These are phyloP conservation scores for Gilbertella persicaria DNA, from an alignment of 371 early-diverging fungal genomes.

Conservation along the genomic window DNA sequence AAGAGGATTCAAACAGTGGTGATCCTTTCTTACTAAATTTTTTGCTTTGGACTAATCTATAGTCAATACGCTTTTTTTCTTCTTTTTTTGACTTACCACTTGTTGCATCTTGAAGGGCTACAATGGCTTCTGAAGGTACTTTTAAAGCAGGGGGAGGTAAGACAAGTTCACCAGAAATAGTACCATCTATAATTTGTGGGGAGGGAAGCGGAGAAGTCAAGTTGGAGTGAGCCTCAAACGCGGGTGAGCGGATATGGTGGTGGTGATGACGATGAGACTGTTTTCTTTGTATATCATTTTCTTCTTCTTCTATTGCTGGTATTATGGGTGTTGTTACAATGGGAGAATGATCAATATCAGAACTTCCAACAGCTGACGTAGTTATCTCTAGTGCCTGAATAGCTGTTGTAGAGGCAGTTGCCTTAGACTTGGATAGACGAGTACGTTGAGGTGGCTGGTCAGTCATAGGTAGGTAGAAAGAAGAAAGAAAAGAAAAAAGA, in stretches of 20 bases:
- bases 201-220: slow-evolving; percentile 27
- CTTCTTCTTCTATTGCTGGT: background rate
- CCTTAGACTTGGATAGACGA: slow-evolving; percentile 39
- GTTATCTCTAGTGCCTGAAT: slow-evolving; percentile 50
- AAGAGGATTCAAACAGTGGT: slow-evolving; percentile 54
- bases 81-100: slow-evolving; percentile 28
- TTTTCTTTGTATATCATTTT: slow-evolving; percentile 16
- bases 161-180: slow-evolving; percentile 10
- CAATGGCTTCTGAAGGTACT: slow-evolving; percentile 47
- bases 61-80: background rate
- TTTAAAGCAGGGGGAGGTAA: slow-evolving; percentile 37
- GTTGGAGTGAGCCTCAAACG: slow-evolving; percentile 21
- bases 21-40: slow-evolving; percentile 4
- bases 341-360: slow-evolving; percentile 1
- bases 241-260: slow-evolving; percentile 37
- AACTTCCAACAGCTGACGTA: slow-evolving; percentile 38
- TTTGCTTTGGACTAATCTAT: background rate
- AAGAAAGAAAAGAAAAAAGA: background rate
- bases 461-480: slow-evolving; percentile 9
- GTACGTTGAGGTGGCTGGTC: slow-evolving; percentile 32
- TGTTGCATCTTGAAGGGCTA: slow-evolving; percentile 48
- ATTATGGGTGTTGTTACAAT: background rate
- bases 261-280: slow-evolving; percentile 40
- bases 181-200: slow-evolving; percentile 20
- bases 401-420: slow-evolving; percentile 41